Base-by-base conservation (phyloP, 306 rosid species). In the Elaeagnus macrophylla region DNA sequence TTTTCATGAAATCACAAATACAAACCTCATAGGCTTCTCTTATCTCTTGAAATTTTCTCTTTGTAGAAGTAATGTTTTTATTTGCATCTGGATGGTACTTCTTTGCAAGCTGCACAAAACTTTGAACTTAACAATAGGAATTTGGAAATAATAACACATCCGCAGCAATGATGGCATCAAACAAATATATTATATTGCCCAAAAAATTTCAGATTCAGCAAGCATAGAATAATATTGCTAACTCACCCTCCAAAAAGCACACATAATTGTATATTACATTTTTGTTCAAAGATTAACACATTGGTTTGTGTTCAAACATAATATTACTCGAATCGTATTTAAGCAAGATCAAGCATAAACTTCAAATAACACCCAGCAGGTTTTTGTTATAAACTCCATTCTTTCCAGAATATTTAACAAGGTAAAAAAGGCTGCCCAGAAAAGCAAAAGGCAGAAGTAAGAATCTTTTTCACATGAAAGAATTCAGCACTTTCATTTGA, bases 11-110 rank as follows among this genome's bases (percentile, higher is more conserved):
- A 51, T 25, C 17, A 76, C 53, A 60, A 51, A 48, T 46, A 58
- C 70, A 55, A 25, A 91, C 99, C 99, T 91, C 95, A 48, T 84
- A 87, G 43, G 96, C 99, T 62, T 87, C 99, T 78, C 83, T 87
- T 80, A 91, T 80, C 74, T 82, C 93, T 64, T 80, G 99, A 80
- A 91, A 91, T 64, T 84, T 84, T 78, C 77, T 82, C 74, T 87
- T 91, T 37, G 94, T 81, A 13, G 89, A 84, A 65, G 93, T 82
- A 56, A 80, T 82, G 64, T 75, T 80, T 82, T 77, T 87, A 70
- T 80, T 87, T 62, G 87, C 93, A 75, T 91, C 99, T 18, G 96
- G 99, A 77, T 91, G 99, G 69, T 82, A 87, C 75, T 73, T 84
- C 77, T 87, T 91, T 51, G 99, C 99, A 53, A 91, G 91, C 95